phyloP scores from a whole-genome alignment of 306 rosid species.

The Ziziphus jujuba region DNA sequence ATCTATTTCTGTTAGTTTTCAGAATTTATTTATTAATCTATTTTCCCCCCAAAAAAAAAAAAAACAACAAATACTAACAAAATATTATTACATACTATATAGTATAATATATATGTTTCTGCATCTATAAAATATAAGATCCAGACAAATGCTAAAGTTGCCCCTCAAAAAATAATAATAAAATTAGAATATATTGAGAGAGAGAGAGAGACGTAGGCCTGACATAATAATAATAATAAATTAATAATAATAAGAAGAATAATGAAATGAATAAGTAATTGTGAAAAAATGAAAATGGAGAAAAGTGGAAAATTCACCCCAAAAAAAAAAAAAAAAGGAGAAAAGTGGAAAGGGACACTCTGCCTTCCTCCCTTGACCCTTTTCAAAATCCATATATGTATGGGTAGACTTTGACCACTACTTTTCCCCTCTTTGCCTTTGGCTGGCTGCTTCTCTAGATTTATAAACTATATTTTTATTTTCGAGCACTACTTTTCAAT shows the following conservation, averaged over 20 bases:
- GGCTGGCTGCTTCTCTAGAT: neutral
- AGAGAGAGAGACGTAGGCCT: no score
- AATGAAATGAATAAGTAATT: neutral
- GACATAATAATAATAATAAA: no score
- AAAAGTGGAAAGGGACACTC: slow-evolving; percentile 27
- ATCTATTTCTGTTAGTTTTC: no score
- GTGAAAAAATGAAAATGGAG: neutral
- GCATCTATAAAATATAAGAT: no score
- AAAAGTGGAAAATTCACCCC: slow-evolving; percentile 22
- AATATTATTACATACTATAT: no score
- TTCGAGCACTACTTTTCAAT: slow-evolving; percentile 50
- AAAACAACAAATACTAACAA: no score
- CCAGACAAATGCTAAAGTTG: no score
- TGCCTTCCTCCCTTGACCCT: slow-evolving; percentile 66
- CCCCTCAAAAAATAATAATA: no score
- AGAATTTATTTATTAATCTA: no score
- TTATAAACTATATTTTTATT: slow-evolving; percentile 16
- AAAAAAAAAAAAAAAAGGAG: neutral
- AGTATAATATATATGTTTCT: no score
- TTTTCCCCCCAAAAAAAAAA: no score
- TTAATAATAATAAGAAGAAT: neutral
- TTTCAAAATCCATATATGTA: slow-evolving; percentile 36
- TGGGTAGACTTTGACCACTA: slow-evolving; percentile 70
- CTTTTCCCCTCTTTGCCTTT: slow-evolving; percentile 50
- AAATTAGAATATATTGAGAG: no score